Base-by-base conservation (phyloP, 306 rosid species). In the Rosa persica region DNA sequence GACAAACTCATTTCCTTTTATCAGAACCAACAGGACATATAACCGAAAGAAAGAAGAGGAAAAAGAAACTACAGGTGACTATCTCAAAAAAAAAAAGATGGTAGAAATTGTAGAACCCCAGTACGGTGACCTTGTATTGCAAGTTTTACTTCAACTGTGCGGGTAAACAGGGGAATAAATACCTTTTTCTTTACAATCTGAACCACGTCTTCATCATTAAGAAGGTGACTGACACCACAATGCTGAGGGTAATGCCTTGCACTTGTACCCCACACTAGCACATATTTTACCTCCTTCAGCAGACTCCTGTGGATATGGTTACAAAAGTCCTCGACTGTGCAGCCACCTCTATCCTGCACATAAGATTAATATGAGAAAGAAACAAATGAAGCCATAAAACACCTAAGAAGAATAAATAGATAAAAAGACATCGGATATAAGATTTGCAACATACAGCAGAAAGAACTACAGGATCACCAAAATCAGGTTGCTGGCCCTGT, bases 141-240 rank as follows among this genome's bases (percentile, higher is more conserved):
- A 34, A 36, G n/a, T 6, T 16, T 64, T 36, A 65, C 12, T 36
- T 65, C 23, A 65, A 65, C 7, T 16, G 44, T 15, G 68, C 5
- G 0, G 22, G 68, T 36, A 64, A 15, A 64, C n/a, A 16, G 23
- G 55, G 72, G 62, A 76, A 62, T 51, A 54, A 20, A 40, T 20
- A 96, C 99, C 99, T 96, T 96, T 88, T 96, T 96, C 98, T 96
- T 96, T 39, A 96, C 99, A 73, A 96, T 88, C 89, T 96, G 99
- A 83, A 96, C 99, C 74, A 96, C 98, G 23, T 96, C 99, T 76
- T 96, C 98, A 19, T 96, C 99, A 1, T 76, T 81, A 83, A 96
- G 98, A 83, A 67, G 27, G 12, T 96, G 94, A 73, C 90, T 55
- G 80, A 93, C 93, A 76, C 98, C 97, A 81, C 98, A 93, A 81